Conservation (phyloP, 768 basidiomycete genomes). For the Hygrophoropsis aurantiaca region DNA sequence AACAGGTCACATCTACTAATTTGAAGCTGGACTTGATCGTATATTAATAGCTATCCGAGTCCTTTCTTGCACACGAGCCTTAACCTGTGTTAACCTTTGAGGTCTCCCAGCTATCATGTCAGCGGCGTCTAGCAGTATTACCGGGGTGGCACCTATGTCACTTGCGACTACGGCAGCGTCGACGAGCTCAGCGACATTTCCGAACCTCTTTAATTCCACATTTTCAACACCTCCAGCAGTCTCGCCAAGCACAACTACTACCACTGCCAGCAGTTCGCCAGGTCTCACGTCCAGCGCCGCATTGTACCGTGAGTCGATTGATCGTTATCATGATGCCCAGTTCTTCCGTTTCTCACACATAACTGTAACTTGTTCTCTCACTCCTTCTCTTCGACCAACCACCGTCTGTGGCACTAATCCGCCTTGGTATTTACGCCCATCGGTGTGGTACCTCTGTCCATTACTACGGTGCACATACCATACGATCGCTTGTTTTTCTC, state of each 20-base stretch:
- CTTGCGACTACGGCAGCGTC: no score
- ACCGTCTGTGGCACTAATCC: neutral
- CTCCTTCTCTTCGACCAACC: neutral
- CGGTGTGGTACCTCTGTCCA: neutral
- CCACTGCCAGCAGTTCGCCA: neutral
- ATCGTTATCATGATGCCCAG: neutral
- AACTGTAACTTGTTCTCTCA: conserved; percentile 9
- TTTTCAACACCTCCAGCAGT: no score
- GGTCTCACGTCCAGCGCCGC: conserved; percentile 19
- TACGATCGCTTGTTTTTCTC: neutral
- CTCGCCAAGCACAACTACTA: neutral
- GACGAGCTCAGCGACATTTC: no score
- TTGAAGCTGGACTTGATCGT: no score
- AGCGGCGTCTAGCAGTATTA: no score
- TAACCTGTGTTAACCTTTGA: no score
- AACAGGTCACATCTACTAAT: no score
- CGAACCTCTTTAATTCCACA: no score
- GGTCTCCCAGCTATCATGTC: no score
- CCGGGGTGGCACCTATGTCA: no score
- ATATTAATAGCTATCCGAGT: no score
- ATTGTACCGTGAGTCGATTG: conserved; percentile 24
- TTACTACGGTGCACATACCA: neutral
- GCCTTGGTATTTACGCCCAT: neutral
- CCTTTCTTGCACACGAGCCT: no score
- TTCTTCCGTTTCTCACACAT: conserved; percentile 16